Base-by-base conservation (phyloP, 331 rosid species). In the Prunus yedoensis region DNA sequence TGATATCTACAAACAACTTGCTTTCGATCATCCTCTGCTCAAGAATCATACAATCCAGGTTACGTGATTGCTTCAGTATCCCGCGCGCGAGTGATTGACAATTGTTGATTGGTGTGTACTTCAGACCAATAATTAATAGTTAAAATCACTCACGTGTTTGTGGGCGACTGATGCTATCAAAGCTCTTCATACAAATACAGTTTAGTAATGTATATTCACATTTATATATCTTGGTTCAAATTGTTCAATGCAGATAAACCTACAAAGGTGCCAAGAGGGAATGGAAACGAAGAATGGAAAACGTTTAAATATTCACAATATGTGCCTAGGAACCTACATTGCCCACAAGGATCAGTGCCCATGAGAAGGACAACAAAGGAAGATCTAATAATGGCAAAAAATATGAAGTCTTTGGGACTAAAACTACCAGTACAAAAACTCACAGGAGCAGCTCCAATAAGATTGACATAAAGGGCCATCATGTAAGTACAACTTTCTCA, bases 1-100 rank as follows among this genome's bases (percentile, higher is more conserved):
- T 81, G 84, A 76, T n/a, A 76, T 81, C 70, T 71, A 71, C 78
- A 76, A 72, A 74, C 78, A 38, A 21, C 78, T 63, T 65, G 77
- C 78, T 25, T 72, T 76, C 20, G 57, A 47, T 50, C 81, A 81
- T 81, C 71, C 66, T 38, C 5, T 76, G 66, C 78, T 71, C 27
- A 81, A 76, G 54, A 81, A 76, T 47, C 81, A 76, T 28, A 77
- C 52, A 32, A 70, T 77, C 35, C 76, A 77, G 81, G 71, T 70
- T 23, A 21, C 1, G 32, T 21, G 63, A 4, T 57, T 57, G 14
- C 27, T 9, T 56, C 32, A 57, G 4, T 57, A 14, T 21, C 14
- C 21, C 6, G 32, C 28, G 4, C 1, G 0, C 10, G 8, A 21
- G 25, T 10, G 12, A 57, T 23, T 57, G 4, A 25, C 17, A 57